These are phyloP conservation scores for Paraphaeosphaeria minitans DNA, from an alignment of 2,329 filamentous ascomycete genomes.

Conservation along the genomic window DNA sequence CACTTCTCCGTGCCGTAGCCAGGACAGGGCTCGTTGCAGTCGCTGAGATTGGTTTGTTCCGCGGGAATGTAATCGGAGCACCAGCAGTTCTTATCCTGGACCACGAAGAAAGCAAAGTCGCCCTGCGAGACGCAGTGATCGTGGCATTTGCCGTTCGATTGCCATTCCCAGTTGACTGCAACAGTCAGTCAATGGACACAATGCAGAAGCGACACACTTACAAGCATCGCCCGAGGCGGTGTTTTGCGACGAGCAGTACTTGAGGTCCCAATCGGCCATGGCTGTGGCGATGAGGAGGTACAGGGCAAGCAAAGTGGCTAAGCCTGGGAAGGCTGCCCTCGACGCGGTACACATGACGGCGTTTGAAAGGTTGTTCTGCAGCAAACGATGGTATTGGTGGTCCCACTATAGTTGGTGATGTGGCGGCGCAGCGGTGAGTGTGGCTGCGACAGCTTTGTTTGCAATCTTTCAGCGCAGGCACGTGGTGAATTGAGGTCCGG, in stretches of 20 bases:
- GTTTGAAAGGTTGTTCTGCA: constrained; percentile 5
- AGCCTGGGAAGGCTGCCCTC: constrained; percentile 17
- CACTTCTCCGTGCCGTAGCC: constrained; percentile 72
- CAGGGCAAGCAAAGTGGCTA: constrained; percentile 26
- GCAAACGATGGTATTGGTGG: constrained; percentile 7
- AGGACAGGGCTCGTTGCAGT: constrained; percentile 67
- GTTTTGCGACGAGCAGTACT: constrained; percentile 55
- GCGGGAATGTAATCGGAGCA: constrained; percentile 72
- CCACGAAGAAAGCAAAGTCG: constrained; percentile 68
- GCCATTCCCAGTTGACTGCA: constrained; percentile 46
- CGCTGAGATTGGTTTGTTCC: constrained; percentile 42
- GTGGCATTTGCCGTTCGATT: constrained; percentile 73
- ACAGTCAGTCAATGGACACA: constrained; percentile 11
- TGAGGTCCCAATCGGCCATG: constrained; percentile 27
- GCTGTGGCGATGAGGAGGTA: constrained; percentile 22
- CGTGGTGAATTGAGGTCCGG: background rate
- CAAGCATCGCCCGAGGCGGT: constrained; percentile 43
- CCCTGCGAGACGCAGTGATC: constrained; percentile 59
- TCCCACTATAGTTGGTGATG: constrained; percentile 15
- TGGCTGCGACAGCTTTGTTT: constrained; percentile 6
- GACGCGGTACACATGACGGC: constrained; percentile 23
- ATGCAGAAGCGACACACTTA: constrained; percentile 28
- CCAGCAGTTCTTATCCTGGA: constrained; percentile 72
- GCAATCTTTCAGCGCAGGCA: background rate
- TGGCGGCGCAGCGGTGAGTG: constrained; percentile 1